phyloP scores from a whole-genome alignment of 192 early-diverging fungal species.

The Mortierella alpina region DNA sequence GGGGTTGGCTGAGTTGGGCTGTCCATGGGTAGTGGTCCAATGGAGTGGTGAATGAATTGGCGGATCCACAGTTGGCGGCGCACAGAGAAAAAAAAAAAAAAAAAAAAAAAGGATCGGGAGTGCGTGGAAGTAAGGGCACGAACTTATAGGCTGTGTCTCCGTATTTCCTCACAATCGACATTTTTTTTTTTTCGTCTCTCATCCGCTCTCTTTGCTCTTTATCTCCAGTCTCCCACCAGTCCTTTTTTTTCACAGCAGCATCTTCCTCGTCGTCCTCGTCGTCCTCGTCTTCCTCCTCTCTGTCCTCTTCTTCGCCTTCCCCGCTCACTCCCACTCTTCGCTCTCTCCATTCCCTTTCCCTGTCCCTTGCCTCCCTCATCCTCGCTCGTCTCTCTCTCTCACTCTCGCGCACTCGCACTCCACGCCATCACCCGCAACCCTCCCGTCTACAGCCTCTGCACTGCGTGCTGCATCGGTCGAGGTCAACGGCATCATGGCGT shows the following conservation, averaged over 20 bases:
- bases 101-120: neutral
- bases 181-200: neutral
- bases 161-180: no score
- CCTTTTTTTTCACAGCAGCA: neutral
- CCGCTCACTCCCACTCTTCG: neutral
- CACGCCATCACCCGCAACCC: neutral
- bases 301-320: neutral
- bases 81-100: neutral
- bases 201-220: neutral
- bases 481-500: constrained; percentile 17
- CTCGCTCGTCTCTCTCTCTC: neutral
- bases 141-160: no score
- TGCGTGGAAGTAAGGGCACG: neutral
- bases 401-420: neutral
- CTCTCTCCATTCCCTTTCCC: neutral
- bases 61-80: no score
- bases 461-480: neutral
- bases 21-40: no score
- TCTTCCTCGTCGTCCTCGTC: neutral
- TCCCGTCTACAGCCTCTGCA: neutral
- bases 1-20: neutral
- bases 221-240: no score
- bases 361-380: neutral
- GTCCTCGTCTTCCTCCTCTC: neutral
- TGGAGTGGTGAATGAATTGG: no score